Percentiles rank a stretch among this genome's conserved stretches.
phyloP scores from a whole-genome alignment of 768 basidiomycete species.

The Podaxis carcinomalis region DNA sequence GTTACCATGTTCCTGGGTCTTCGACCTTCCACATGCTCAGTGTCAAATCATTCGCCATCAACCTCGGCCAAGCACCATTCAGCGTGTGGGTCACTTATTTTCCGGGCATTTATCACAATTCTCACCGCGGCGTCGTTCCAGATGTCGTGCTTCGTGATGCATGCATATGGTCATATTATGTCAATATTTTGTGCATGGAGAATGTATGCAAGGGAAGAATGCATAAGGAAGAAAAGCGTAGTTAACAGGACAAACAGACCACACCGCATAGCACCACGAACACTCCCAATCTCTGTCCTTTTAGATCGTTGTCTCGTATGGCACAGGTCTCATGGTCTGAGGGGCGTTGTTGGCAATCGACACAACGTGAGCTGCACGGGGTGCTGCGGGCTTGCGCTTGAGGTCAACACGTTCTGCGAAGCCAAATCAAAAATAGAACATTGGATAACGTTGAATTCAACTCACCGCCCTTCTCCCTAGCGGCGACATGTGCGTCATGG shows the following conservation, averaged over 20 bases:
- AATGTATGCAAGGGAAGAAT: constrained; percentile 2
- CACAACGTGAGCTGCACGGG: constrained; percentile 77
- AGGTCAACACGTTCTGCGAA: constrained; percentile 70
- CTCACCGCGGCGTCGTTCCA: not conserved
- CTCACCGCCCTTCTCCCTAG: constrained; percentile 89
- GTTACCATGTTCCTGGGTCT: not conserved
- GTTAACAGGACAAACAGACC: constrained; percentile 20
- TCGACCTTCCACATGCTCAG: not conserved
- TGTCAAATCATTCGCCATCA: not conserved
- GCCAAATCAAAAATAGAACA: not conserved
- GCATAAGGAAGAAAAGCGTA: constrained; percentile 20
- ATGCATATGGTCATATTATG: constrained; percentile 18
- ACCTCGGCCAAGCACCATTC: not conserved
- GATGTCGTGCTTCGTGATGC: not conserved
- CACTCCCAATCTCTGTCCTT: constrained; percentile 17
- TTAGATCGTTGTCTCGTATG: constrained; percentile 97
- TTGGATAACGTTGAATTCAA: constrained; percentile 16
- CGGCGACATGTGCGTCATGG: constrained; percentile 75
- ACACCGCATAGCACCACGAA: constrained; percentile 16
- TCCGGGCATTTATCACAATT: not conserved
- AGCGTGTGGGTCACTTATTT: not conserved
- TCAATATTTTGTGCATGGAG: constrained; percentile 10
- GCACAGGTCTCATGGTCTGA: constrained; percentile 88
- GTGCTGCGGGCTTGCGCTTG: constrained; percentile 81
- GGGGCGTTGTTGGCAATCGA: constrained; percentile 72